Base-by-base conservation (phyloP, 2,329 filamentous ascomycete genomes). In the Furcasterigmium sp. region DNA sequence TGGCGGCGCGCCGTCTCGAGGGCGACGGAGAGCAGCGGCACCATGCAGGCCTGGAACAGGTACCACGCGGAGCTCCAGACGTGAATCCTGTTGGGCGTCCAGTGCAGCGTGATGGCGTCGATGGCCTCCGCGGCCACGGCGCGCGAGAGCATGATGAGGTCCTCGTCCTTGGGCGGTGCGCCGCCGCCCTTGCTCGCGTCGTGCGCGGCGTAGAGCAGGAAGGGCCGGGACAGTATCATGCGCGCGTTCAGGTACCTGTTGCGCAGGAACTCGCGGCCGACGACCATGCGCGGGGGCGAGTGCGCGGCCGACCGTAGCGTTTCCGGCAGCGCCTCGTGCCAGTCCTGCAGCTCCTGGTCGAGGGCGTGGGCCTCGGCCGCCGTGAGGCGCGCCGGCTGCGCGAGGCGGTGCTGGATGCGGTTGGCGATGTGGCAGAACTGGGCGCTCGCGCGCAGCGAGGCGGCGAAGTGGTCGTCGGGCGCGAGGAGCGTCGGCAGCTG, bases 31-130 rank as follows among this genome's bases (percentile, higher is more conserved):
- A 61, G 47, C 3, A 61, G 45, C 9, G 56, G 57, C 3, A 60
- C 55, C 38, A 56, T 58, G 37, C 56, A 59, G 5, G 57, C 57
- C 39, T 61, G 57, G 44, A 62, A 62, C 8, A 62, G 53, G 36
- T 60, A 60, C 58, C 57, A 61, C 2, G 51, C 53, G 11, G 54
- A 53, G 46, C 56, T 58, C 59, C 59, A 61, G 14, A 58, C 57
- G 18, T 59, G 58, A 20, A 61, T 50, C 15, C 55, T 51, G 40
- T 60, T 61, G 6, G 56, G 59, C 0, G 51, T 57, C 59, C 59
- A 61, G 49, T 59, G 54, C 6, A 60, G 47, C 3, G 57, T 56
- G 23, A 57, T 58, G 14, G 53, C 47, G 35, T 61, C 53, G 13
- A 61, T 58, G n/a, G 57, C 56, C 43, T 61, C 56, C 10, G 44